Evolutionary conservation across 495 filamentous ascomycete genomes (phyloP), one percentile per base, ranked within the genome.

Genomic region (Glutinoglossum americanum): DNA sequence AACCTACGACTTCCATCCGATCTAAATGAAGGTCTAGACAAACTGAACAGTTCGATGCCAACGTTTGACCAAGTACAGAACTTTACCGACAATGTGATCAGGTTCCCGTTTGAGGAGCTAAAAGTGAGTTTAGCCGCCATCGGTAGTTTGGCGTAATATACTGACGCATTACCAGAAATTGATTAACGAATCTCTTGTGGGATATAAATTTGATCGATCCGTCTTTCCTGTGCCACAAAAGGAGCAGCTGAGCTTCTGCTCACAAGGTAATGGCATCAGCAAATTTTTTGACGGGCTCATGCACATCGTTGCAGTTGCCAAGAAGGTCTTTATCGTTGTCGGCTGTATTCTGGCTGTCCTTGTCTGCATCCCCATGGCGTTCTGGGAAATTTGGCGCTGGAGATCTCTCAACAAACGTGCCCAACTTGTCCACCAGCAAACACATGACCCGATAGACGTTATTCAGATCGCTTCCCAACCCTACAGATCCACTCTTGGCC

Each of bases 381-480:
- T 74, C 61, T 70, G 82, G 2, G 93, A 98, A 68, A 80, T 89
- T 55, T 79, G 81, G 44, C 78, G 83, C 37, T 97, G 82, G 80
- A 79, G 79, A 32, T 74, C 71, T 8, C 83, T 85, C 75, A 77
- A 81, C 65, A 68, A 81, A 58, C 81, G 83, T 33, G 76, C 86
- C 15, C 69, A 76, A 51, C 71, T 87, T 26, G 73, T 94, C 51
- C 73, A 72, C 51, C 76, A 81, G 56, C 69, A 82, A 23, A 75
- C 77, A 11, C 73, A 76, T 61, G 89, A 96, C 61, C 80, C 84
- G 1, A 80, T 95, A 76, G 93, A 97, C 66, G 81, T 90, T 21
- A 77, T 94, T 53, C 90, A 94, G 65, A 84, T 95, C 51, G 79
- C 81, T 17, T 93, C 88, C 21, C 76, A 86, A 3, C 88, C 90